These are phyloP conservation scores for Cytospora leucostoma DNA, from an alignment of 2,329 filamentous ascomycete species.

Conservation along the genomic window DNA sequence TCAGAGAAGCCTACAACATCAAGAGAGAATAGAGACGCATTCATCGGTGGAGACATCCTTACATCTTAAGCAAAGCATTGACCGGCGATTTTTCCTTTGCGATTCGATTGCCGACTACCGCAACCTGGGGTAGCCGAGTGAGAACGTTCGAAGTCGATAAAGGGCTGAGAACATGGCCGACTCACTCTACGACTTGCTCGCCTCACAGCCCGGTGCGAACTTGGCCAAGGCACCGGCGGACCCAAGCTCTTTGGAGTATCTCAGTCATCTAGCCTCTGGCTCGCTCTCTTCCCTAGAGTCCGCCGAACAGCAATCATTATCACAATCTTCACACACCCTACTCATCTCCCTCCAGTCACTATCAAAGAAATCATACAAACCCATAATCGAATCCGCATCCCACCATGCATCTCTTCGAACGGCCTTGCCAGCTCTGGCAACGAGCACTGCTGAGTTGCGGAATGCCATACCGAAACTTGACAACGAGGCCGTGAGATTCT, in stretches of 20 bases:
- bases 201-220: conserved; percentile 36
- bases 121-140: background rate
- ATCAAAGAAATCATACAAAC: conserved; percentile 84
- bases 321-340: conserved; percentile 77
- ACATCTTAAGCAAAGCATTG: background rate
- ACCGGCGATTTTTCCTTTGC: background rate
- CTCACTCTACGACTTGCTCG: conserved; percentile 72
- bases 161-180: conserved; percentile 59
- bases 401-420: conserved; percentile 72
- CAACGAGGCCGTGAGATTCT: conserved; percentile 75
- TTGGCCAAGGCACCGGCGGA: conserved; percentile 43
- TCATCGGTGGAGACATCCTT: background rate
- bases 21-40: background rate
- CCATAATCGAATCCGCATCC: conserved; percentile 77
- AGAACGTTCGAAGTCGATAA: background rate
- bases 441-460: conserved; percentile 66
- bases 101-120: background rate
- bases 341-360: conserved; percentile 83
- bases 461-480: conserved; percentile 78
- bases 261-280: conserved; percentile 75
- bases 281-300: conserved; percentile 71
- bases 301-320: conserved; percentile 76
- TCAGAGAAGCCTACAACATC: background rate
- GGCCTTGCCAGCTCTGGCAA: conserved; percentile 70
- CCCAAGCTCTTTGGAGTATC: conserved; percentile 65